These are phyloP conservation scores for Neurospora pannonica DNA, from an alignment of 495 filamentous ascomycete genomes.

Conservation along the genomic window DNA sequence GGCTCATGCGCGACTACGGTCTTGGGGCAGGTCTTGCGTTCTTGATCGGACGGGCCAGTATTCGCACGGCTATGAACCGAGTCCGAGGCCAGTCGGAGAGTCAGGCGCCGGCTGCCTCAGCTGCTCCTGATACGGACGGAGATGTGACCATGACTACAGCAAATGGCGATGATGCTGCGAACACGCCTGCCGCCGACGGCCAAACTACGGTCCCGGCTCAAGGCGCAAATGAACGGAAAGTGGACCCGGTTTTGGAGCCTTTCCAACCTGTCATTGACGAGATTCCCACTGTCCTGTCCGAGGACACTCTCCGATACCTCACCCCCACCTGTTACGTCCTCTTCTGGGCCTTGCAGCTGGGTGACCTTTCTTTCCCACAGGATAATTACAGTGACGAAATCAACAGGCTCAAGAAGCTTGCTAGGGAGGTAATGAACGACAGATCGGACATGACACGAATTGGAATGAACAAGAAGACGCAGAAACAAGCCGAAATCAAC, in stretches of 20 bases:
- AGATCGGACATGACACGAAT: slow-evolving; percentile 57
- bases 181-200: slow-evolving; percentile 7
- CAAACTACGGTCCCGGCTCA: slow-evolving; percentile 4
- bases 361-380: slow-evolving; percentile 66
- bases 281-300: slow-evolving; percentile 51
- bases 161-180: slow-evolving; percentile 11
- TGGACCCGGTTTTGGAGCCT: slow-evolving; percentile 57
- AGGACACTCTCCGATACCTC: slow-evolving; percentile 54
- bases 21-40: slow-evolving; percentile 80
- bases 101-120: slow-evolving; percentile 13
- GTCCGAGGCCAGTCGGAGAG: slow-evolving; percentile 11
- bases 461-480: slow-evolving; percentile 54
- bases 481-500: slow-evolving; percentile 60
- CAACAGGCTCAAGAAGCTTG: slow-evolving; percentile 48
- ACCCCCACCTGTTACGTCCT: slow-evolving; percentile 74
- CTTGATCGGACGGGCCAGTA: slow-evolving; percentile 66
- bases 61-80: slow-evolving; percentile 37
- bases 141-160: slow-evolving; percentile 29
- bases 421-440: slow-evolving; percentile 55
- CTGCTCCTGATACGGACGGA: slow-evolving; percentile 28
- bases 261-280: slow-evolving; percentile 66
- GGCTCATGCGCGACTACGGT: slow-evolving; percentile 69
- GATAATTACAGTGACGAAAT: slow-evolving; percentile 67
- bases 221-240: slow-evolving; percentile 22
- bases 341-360: slow-evolving; percentile 84